A percentile compares a stretch with the other conserved stretches of the same genome.
Evolutionary conservation across 2,329 filamentous ascomycete genomes (phyloP).

Genomic region (Aurifilum marmelostoma): DNA sequence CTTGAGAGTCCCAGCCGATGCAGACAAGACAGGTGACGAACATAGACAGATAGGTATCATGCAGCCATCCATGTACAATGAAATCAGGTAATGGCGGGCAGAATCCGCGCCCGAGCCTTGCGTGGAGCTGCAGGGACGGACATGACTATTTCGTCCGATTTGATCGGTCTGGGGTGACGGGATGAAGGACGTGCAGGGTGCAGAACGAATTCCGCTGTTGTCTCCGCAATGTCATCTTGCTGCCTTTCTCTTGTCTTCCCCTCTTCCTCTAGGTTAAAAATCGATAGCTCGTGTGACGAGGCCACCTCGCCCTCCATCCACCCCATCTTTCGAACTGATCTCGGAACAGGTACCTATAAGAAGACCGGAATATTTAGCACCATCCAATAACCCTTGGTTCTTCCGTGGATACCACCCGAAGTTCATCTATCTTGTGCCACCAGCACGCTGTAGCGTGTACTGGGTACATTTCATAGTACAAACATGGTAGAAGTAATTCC

Average conservation of each 20-base stretch:
- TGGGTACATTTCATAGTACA: background rate
- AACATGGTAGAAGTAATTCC: background rate
- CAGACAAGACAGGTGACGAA: background rate
- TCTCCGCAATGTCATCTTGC: background rate
- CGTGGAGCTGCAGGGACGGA: conserved; percentile 4
- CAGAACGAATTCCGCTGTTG: background rate
- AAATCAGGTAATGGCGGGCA: background rate
- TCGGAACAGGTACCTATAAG: background rate
- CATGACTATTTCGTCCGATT: background rate
- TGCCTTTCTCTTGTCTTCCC: background rate
- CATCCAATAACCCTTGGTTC: background rate
- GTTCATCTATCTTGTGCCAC: background rate
- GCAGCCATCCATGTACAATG: background rate
- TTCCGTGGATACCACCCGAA: background rate
- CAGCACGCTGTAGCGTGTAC: background rate
- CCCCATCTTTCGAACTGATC: background rate
- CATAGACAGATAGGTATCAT: too few species aligned
- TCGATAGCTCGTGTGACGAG: background rate
- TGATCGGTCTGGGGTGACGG: background rate
- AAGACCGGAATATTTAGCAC: background rate
- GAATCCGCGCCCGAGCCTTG: background rate
- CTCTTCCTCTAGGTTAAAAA: background rate
- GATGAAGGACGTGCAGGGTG: background rate
- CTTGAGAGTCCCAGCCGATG: background rate
- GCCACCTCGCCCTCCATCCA: background rate